Base-by-base conservation (phyloP, 139 green algal genomes). In the Zygnema circumcarinatum region DNA sequence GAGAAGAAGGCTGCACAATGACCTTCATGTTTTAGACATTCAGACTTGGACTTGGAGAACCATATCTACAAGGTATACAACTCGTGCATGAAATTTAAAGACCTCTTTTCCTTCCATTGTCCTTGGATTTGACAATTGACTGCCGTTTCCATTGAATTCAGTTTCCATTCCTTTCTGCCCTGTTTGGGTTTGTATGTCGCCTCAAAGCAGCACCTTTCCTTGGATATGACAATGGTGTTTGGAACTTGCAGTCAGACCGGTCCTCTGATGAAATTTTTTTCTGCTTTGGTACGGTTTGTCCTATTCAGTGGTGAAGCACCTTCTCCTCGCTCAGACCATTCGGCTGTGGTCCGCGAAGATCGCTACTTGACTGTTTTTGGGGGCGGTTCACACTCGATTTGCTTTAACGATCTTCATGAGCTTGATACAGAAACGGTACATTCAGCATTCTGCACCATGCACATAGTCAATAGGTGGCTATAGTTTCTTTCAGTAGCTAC, bases 371-470 rank as follows among this genome's bases (percentile, higher is more conserved):
- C 86, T 32, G 80, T 96, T 0, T 95, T 96, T 85, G 94, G 94
- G 29, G 96, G 96, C 35, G 96, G 96, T 85, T 95, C 92, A 16
- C 90, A 97, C 41, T 94, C 95, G 3, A 93, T 91, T 42, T 98
- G 96, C 94, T 97, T 94, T 93, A 94, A 94, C 40, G 95, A 98
- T 91, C 11, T 98, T 67, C 85, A 92, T 39, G 52, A 96, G 39
- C 90, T 98, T 47, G 96, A 99, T 93, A 95, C 94, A 0, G 69
- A 95, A 1, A 94, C 89, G 0, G 74, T 95, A 72, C 76, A 39
- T 11, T 78, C 38, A 78, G 16, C 11, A 62, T 62, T 16, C 16
- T 62, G 47, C 16, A 7, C 47, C 47, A 62, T 62, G 47, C 16
- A 7, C 47, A 62, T 62, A 7, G n/a, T n/a, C n/a, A n/a, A n/a